phyloP scores from a whole-genome alignment of 1,139 yeast species.

The Pichia sp. region DNA sequence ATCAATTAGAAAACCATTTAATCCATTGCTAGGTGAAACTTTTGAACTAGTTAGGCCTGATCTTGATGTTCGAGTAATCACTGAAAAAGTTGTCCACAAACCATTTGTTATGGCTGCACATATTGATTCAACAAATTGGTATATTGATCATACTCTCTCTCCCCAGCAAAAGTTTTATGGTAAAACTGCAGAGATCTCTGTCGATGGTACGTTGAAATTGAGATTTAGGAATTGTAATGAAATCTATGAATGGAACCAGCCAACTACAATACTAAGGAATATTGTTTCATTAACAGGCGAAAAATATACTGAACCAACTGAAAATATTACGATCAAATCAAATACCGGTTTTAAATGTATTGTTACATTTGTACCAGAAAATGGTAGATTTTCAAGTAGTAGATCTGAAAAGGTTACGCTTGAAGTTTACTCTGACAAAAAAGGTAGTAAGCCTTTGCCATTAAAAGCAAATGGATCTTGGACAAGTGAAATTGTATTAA shows the following conservation, averaged over 20 bases:
- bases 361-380: slow-evolving; percentile 62
- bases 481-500: slow-evolving; percentile 55
- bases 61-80: slow-evolving; percentile 66
- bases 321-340: slow-evolving; percentile 60
- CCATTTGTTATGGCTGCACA: slow-evolving; percentile 81
- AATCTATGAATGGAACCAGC: slow-evolving; percentile 71
- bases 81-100: slow-evolving; percentile 94
- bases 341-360: slow-evolving; percentile 63
- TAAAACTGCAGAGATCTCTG: slow-evolving; percentile 76
- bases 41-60: slow-evolving; percentile 89
- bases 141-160: slow-evolving; percentile 62
- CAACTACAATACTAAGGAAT: slow-evolving; percentile 76
- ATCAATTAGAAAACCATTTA: slow-evolving; percentile 81
- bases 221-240: slow-evolving; percentile 54
- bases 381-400: slow-evolving; percentile 84
- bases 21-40: slow-evolving; percentile 91
- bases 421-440: slow-evolving; percentile 39
- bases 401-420: slow-evolving; percentile 75
- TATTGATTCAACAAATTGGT: slow-evolving; percentile 73
- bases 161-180: slow-evolving; percentile 97
- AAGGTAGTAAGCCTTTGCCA: slow-evolving; percentile 24
- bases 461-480: slow-evolving; percentile 57
- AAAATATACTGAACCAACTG: slow-evolving; percentile 85
- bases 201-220: slow-evolving; percentile 61
- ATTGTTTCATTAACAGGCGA: slow-evolving; percentile 77